Evolutionary conservation across 108 stramenopile species (phyloP), one percentile per base, ranked within the genome.

Genomic region (Asterionellopsis glacialis): DNA sequence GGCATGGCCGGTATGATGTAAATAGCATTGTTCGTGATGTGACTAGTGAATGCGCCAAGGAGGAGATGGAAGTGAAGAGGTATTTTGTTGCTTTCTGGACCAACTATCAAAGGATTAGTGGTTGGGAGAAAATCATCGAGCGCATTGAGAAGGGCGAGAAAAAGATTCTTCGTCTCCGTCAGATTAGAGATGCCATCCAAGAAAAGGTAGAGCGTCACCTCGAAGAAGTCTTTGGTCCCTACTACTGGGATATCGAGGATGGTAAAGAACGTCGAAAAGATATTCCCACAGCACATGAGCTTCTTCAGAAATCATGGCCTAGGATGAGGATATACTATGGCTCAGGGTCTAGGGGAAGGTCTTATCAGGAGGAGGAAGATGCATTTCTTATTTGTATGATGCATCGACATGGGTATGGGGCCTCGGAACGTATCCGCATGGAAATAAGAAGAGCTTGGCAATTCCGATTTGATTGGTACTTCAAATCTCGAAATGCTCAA

Each of bases 401-500:
- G 95, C 82, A 95, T 65, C 79, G 86, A n/a, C 92, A 94, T 69
- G 98, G 97, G 0, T 98, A 90, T 67, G 97, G 96, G 38, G 82
- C 87, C 39, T 85, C 89, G 14, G 95, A 96, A 65, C 82, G 89
- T 11, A 96, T 98, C 53, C 84, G 94, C 28, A 75, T 93, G 76
- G 94, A 96, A 68, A 97, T 98, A 59, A 73, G 96, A 25, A 68
- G 91, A 18, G 97, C 94, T 7, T 91, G 90, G 85, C 94, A 96
- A 70, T 99, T 99, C 65, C 83, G 96, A 41, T 97, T 99, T 56
- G 93, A 99, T 64, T 98, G 96, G 97, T 99, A 93, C 73, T 97
- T 99, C 81, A 97, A 97, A 59, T 96, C 95, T 26, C 76, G 98
- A 18, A 96, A 82, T 47, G 87, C 90, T 0, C 78, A 69, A 16